These are phyloP conservation scores for Erysimum pusillum DNA, from an alignment of 441 rosid species.

Conservation along the genomic window DNA sequence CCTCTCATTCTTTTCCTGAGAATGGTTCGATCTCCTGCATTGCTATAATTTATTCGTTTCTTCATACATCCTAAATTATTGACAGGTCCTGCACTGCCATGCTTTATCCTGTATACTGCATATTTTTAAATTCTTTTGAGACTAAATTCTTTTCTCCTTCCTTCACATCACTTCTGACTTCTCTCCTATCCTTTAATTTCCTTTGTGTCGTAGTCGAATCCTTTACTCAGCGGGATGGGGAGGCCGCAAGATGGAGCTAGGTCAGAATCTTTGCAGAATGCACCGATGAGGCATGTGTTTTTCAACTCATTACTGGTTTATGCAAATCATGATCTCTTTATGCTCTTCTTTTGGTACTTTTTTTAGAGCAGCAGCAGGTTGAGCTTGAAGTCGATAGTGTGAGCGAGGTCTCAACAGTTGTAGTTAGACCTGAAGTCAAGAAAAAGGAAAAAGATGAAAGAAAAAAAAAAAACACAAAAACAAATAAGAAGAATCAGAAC, in stretches of 20 bases:
- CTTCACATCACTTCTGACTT: slow-evolving; percentile 32
- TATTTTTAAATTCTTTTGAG: background rate
- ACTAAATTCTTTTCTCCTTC: slow-evolving; percentile 45
- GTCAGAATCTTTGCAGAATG: slow-evolving; percentile 73
- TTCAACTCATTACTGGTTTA: slow-evolving; percentile 35
- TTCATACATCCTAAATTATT: slow-evolving; percentile 53
- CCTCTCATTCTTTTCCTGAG: background rate
- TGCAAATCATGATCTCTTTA: slow-evolving; percentile 55
- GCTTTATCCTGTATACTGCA: slow-evolving; percentile 43
- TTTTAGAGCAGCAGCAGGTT: slow-evolving; percentile 52
- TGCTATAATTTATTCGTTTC: slow-evolving; percentile 1
- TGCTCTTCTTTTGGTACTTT: slow-evolving; percentile 39
- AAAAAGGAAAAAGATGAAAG: background rate
- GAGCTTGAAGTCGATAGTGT: slow-evolving; percentile 57
- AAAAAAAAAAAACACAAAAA: slow-evolving; percentile 2
- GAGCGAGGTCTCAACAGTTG: slow-evolving; percentile 21
- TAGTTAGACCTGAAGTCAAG: slow-evolving; percentile 6
- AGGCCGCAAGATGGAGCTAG: slow-evolving; percentile 62
- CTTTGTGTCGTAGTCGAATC: slow-evolving; percentile 48
- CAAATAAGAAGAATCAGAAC: slow-evolving; percentile 36
- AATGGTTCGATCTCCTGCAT: background rate
- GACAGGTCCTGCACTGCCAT: slow-evolving; percentile 68
- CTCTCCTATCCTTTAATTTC: slow-evolving; percentile 9
- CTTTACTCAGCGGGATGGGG: slow-evolving; percentile 49
- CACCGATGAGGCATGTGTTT: slow-evolving; percentile 65